These are phyloP conservation scores for Metarhizium album DNA, from an alignment of 2,329 filamentous ascomycete genomes.

Conservation along the genomic window DNA sequence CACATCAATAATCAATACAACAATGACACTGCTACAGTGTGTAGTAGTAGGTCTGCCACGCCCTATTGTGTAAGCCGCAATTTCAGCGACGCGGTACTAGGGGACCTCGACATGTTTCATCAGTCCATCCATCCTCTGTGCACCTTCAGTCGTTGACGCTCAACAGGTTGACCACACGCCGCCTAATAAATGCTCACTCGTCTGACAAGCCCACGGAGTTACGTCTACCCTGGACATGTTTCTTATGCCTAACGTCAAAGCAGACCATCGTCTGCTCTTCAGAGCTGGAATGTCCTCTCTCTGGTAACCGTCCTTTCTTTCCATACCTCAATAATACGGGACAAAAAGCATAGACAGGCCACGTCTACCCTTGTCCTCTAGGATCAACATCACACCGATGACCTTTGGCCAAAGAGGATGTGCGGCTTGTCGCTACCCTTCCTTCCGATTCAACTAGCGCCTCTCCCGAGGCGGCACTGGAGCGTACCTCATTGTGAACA, in stretches of 20 bases:
- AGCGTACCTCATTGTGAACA: constrained; percentile 5
- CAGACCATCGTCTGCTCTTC: not conserved
- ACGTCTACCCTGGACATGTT: too few relatives aligned
- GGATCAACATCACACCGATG: not conserved
- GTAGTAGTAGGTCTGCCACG: too few relatives aligned
- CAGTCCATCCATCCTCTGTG: too few relatives aligned
- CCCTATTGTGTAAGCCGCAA: too few relatives aligned
- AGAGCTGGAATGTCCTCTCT: not conserved
- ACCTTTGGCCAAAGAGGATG: too few relatives aligned
- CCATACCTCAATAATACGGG: not conserved
- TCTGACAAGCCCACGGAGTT: too few relatives aligned
- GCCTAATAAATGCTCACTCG: too few relatives aligned
- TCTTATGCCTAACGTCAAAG: not conserved
- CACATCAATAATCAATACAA: not conserved
- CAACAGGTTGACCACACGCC: too few relatives aligned
- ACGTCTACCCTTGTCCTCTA: not conserved
- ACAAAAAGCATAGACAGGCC: not conserved
- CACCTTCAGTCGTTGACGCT: too few relatives aligned
- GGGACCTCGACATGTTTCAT: too few relatives aligned
- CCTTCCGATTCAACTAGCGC: not conserved
- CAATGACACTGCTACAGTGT: not conserved
- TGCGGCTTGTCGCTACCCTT: not conserved
- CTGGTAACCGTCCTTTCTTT: not conserved
- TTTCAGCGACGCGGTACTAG: too few relatives aligned
- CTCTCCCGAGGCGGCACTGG: constrained; percentile 6